These are phyloP conservation scores for Sphaceloma murrayae DNA, from an alignment of 2,329 filamentous ascomycete genomes.

Conservation along the genomic window DNA sequence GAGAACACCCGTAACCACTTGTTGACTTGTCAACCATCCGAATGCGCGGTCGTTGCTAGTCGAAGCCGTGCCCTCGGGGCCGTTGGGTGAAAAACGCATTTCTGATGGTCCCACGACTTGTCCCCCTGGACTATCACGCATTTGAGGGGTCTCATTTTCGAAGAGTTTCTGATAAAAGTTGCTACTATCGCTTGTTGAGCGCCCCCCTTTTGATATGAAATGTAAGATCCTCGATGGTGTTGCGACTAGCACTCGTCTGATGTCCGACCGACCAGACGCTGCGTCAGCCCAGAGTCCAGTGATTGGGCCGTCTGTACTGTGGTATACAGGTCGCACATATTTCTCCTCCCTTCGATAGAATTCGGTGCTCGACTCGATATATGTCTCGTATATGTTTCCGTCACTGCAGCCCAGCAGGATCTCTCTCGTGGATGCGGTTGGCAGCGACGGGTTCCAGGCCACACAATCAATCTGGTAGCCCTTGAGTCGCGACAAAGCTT, in stretches of 20 bases:
- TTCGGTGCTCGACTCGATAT: constrained; percentile 86
- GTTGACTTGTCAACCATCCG: constrained; percentile 83
- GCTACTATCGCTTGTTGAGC: constrained; percentile 62
- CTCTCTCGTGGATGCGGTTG: constrained; percentile 87
- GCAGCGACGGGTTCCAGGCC: constrained; percentile 88
- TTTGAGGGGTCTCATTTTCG: constrained; percentile 69
- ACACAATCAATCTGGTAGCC: constrained; percentile 81
- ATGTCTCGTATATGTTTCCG: constrained; percentile 89
- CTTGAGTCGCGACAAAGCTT: constrained; percentile 69
- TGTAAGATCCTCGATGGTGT: constrained; percentile 73
- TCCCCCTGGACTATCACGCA: constrained; percentile 61
- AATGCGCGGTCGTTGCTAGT: constrained; percentile 55
- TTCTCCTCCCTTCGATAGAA: constrained; percentile 94
- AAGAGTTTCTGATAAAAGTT: constrained; percentile 84
- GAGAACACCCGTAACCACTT: constrained; percentile 78
- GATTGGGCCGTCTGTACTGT: constrained; percentile 69
- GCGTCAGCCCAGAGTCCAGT: constrained; percentile 79
- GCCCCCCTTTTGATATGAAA: constrained; percentile 66
- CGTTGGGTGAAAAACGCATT: constrained; percentile 68
- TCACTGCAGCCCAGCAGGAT: constrained; percentile 88
- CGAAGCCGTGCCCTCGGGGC: constrained; percentile 43
- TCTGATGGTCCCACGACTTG: constrained; percentile 49
- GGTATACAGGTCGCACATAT: constrained; percentile 76
- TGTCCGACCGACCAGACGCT: constrained; percentile 57
- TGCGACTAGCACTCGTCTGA: constrained; percentile 67